phyloP scores from a whole-genome alignment of 352 stramenopile species.

The Globisporangium echinulatum region DNA sequence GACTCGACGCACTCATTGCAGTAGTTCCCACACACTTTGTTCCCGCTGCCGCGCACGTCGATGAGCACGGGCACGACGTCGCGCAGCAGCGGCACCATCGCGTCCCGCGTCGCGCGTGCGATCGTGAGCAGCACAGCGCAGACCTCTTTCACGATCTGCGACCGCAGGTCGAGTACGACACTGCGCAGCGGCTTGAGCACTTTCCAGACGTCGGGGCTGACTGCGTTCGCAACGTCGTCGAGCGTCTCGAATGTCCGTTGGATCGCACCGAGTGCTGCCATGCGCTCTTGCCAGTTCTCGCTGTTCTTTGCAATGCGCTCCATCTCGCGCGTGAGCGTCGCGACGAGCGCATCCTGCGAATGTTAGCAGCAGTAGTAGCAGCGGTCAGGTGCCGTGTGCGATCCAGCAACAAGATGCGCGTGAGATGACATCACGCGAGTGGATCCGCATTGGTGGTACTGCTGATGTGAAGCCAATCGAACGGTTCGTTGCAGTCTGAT shows the following conservation, averaged over 20 bases:
- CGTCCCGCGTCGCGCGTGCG: slow-evolving; percentile 56
- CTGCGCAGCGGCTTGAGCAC: slow-evolving; percentile 61
- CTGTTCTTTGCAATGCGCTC: slow-evolving; percentile 66
- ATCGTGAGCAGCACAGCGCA: slow-evolving; percentile 56
- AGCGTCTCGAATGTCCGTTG: slow-evolving; percentile 59
- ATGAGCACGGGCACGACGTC: slow-evolving; percentile 69
- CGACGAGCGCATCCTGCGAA: slow-evolving; percentile 26
- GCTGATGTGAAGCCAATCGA: no score
- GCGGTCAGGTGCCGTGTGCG: no score
- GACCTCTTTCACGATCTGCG: slow-evolving; percentile 84
- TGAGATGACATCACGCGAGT: no score
- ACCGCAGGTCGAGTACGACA: slow-evolving; percentile 75
- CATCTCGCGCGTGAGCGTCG: slow-evolving; percentile 53
- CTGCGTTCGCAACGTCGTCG: slow-evolving; percentile 26
- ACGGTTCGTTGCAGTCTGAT: no score
- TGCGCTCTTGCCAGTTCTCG: slow-evolving; percentile 81
- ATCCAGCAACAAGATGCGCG: no score
- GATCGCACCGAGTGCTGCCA: slow-evolving; percentile 58
- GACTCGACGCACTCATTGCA: slow-evolving; percentile 72
- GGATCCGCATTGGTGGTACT: no score
- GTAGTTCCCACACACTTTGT: slow-evolving; percentile 80
- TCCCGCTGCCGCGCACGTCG: slow-evolving; percentile 74
- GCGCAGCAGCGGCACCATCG: slow-evolving; percentile 70
- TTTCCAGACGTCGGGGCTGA: slow-evolving; percentile 65
- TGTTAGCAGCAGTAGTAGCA: not conserved